Conservation (phyloP, 2,329 filamentous ascomycete species). For the Metarhizium robertsii region DNA sequence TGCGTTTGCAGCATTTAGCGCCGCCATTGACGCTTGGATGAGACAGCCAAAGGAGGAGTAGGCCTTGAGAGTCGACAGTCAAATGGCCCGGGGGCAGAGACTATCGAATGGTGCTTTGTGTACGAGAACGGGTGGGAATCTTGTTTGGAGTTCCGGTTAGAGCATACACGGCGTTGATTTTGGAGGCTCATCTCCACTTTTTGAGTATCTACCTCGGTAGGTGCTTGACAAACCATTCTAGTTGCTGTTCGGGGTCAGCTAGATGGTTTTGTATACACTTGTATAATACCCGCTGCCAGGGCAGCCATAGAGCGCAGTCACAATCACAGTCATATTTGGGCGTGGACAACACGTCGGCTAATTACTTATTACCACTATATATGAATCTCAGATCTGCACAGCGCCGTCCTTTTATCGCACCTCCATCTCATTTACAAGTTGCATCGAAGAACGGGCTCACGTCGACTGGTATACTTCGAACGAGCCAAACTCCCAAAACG, state of each 20-base stretch:
- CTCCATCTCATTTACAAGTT: background rate
- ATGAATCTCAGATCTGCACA: background rate
- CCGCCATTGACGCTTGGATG: conserved; percentile 90
- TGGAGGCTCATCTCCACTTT: too few relatives aligned
- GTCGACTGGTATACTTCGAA: conserved; percentile 46
- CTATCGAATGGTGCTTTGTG: background rate
- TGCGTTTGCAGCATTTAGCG: conserved; percentile 87
- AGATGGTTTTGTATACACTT: background rate
- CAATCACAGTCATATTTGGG: background rate
- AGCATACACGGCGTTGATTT: background rate
- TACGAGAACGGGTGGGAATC: background rate
- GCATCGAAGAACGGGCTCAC: conserved; percentile 1
- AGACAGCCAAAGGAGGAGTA: conserved; percentile 60
- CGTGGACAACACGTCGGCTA: background rate
- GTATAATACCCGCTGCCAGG: background rate
- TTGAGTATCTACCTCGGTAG: too few relatives aligned
- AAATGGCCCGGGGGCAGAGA: background rate
- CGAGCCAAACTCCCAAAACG: conserved; percentile 55
- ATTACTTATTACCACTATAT: background rate
- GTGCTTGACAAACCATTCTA: too few relatives aligned
- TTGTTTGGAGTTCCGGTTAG: background rate
- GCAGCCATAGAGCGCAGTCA: background rate
- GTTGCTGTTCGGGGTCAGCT: background rate
- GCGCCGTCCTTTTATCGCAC: background rate
- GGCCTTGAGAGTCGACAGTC: too few relatives aligned